phyloP scores from a whole-genome alignment of 2,329 filamentous ascomycete genomes.

The Penicillium sp. region DNA sequence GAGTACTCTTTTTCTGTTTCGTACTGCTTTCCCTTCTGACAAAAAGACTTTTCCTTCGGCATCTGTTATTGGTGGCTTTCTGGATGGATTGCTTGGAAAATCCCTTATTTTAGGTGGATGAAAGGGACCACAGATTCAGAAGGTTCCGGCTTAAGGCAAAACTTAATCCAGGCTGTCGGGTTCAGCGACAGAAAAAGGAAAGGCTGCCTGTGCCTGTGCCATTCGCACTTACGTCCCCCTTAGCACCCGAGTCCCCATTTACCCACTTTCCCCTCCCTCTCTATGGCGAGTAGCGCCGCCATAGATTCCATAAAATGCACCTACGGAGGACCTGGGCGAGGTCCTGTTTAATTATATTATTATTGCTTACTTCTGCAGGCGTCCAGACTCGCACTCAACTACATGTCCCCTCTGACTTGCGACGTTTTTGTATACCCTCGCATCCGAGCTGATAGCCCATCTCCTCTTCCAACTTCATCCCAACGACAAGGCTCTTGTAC shows the following conservation, averaged over 20 bases:
- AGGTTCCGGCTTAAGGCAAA: slow-evolving; percentile 39
- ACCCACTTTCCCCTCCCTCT: slow-evolving; percentile 17
- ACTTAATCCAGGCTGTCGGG: slow-evolving; percentile 46
- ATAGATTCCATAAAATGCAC: slow-evolving; percentile 13
- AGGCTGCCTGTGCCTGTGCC: slow-evolving; percentile 1
- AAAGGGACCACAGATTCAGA: slow-evolving; percentile 23
- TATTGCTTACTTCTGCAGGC: background rate
- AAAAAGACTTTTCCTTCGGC: background rate
- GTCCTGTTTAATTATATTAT: background rate
- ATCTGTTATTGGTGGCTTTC: background rate
- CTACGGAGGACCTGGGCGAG: slow-evolving; percentile 3
- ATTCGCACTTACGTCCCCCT: background rate
- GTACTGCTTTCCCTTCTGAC: background rate
- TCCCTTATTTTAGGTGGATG: slow-evolving; percentile 27
- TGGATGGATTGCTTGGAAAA: background rate
- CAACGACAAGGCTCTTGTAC: background rate
- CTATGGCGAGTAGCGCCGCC: slow-evolving; percentile 11
- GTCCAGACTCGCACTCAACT: background rate
- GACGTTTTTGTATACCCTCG: background rate
- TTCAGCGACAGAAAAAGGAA: slow-evolving; percentile 25
- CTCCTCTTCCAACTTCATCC: background rate
- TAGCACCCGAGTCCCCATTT: slow-evolving; percentile 9
- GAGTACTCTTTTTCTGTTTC: background rate
- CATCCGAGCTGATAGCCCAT: background rate
- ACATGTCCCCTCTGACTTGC: background rate